Base-by-base conservation (phyloP, 495 filamentous ascomycete species). In the Hypoxylon trugodes region DNA sequence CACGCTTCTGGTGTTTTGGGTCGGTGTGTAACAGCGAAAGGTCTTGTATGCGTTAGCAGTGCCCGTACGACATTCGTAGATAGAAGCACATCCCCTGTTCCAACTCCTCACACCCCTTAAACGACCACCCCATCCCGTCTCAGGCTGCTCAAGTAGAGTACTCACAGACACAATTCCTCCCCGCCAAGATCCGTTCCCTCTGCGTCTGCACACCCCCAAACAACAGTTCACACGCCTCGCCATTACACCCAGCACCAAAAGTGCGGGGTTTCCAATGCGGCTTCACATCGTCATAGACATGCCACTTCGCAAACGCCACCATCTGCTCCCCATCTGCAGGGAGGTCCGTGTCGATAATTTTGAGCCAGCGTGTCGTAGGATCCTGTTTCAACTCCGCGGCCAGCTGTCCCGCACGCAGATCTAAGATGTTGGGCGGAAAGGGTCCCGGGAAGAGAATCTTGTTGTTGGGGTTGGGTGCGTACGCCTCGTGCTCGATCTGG, bases 291-390 rank as follows among this genome's bases (percentile, higher is more conserved):
- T 64, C 33, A 32, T 70, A 69, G 33, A 73, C 22, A 24, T 74
- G 63, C 74, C 74, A 77, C 48, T 76, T 73, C 2, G 70, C 69
- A 51, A 72, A 77, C 12, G 74, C 70, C 45, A 79, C 60, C 52
- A 68, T 66, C 55, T 69, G 53, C 35, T 51, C 63, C 10, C 46
- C 56, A 8, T 63, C 66, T 21, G n/a, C n/a, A n/a, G 65, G 55
- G n/a, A 74, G 26, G 26, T 70, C 68, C 13, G 69, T 63, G 30
- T 73, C 70, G 32, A 73, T 42, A 4, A 77, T 69, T 52, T 76
- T 76, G 18, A 70, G 13, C 68, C 73, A 76, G 21, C 65, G 65
- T 6, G 54, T 37, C 35, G 72, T 63, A 0, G 65, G 37, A 48
- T 73, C 68, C 19, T 43, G 37, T 37, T 52, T 37, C 1, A 70